phyloP scores from a whole-genome alignment of 352 stramenopile genomes.

The Aphanomyces invadans region DNA sequence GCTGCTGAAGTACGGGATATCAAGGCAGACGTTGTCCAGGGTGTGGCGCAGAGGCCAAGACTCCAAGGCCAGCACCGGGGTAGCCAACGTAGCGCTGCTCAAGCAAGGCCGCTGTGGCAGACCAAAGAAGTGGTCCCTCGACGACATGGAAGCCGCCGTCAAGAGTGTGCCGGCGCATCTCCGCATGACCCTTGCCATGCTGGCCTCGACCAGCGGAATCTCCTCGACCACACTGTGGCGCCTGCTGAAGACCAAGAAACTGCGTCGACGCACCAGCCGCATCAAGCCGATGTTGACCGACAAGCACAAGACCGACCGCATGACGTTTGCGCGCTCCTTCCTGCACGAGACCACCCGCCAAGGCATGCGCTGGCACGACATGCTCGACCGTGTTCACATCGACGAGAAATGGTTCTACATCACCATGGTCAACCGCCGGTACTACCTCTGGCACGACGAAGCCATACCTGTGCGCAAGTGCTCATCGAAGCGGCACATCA shows the following conservation, averaged over 20 bases:
- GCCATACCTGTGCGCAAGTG: not conserved
- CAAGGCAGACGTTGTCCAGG: not conserved
- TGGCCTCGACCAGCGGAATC: not conserved
- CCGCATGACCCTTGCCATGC: not conserved
- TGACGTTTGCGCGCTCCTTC: not conserved
- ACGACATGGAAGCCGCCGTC: not conserved
- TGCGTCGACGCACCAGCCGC: not conserved
- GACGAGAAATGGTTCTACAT: constrained; percentile 17
- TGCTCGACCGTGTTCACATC: not conserved
- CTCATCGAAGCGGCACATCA: not conserved
- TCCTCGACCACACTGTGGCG: not conserved
- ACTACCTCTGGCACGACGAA: constrained; percentile 2
- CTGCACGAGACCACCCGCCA: too few species aligned
- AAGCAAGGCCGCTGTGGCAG: not conserved
- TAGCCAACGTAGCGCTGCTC: not conserved
- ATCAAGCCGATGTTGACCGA: not conserved
- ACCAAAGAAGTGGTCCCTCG: not conserved
- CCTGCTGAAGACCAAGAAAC: not conserved
- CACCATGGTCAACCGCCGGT: not conserved
- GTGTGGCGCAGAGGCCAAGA: not conserved
- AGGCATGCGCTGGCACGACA: not conserved
- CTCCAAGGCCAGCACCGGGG: not conserved
- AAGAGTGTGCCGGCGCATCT: not conserved
- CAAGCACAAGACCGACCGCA: not conserved
- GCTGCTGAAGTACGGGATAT: not conserved